A percentile compares a stretch with the other conserved stretches of the same genome.
Evolutionary conservation across 73 alveolate species (phyloP).

Genomic region (Symbiodinium natans): DNA sequence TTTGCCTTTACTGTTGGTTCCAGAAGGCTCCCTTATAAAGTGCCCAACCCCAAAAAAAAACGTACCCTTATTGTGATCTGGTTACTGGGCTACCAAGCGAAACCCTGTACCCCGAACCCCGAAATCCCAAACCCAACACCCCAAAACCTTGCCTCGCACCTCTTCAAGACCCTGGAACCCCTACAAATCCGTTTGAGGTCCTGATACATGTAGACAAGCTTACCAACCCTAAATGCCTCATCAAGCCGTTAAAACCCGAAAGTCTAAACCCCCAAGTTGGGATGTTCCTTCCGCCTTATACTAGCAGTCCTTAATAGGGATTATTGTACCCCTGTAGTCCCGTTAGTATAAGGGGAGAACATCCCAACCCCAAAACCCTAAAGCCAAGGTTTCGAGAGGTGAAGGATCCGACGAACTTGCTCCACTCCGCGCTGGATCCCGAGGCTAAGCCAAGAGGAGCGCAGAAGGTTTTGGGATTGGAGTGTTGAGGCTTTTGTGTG

Average conservation of each 20-base stretch:
- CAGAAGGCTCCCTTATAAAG: too few relatives aligned
- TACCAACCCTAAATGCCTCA: background rate
- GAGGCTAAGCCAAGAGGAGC: background rate
- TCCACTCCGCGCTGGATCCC: background rate
- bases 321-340: too few relatives aligned
- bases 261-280: background rate
- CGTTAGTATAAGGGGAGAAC: too few relatives aligned
- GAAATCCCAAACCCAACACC: background rate
- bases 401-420: background rate
- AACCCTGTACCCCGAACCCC: background rate
- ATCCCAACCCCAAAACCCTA: background rate
- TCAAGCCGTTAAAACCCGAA: background rate
- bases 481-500: background rate
- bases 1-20: too few relatives aligned
- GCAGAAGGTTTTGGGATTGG: background rate
- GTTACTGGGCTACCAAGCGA: too few relatives aligned
- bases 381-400: background rate
- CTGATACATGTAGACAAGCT: background rate
- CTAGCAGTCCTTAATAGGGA: too few relatives aligned
- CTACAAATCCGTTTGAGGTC: background rate
- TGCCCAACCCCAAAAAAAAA: too few relatives aligned
- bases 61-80: too few relatives aligned
- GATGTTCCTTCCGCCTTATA: too few relatives aligned
- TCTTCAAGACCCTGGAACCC: background rate
- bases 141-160: too few relatives aligned